Base-by-base conservation (phyloP, 257 asterid genomes). In the Galeopsis tetrahit region DNA sequence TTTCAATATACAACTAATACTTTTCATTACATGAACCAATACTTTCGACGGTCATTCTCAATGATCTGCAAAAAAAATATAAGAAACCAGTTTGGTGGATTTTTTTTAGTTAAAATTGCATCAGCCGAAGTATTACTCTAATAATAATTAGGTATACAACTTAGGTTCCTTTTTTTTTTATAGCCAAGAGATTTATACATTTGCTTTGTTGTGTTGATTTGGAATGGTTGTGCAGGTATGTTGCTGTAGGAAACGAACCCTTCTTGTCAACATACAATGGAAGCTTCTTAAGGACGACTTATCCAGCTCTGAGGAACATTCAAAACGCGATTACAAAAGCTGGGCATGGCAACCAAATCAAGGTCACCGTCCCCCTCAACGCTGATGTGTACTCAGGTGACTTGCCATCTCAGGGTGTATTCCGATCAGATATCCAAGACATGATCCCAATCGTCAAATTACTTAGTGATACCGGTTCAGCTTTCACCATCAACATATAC, bases 201-300 rank as follows among this genome's bases (percentile, higher is more conserved):
- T 21, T 21, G 28, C 28, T 21, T 21, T 21, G 28, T 21, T 21
- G 28, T 21, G 28, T 21, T 21, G 28, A 21, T 21, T 21, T 21
- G 28, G 28, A 21, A 21, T 21, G 38, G 3, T 36, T 14, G 21
- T 77, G 7, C 63, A 85, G 90, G 82, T 85, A 83, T 9, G 83
- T 85, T 15, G 90, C 90, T 1, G 87, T 85, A 3, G 90, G 90
- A 69, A 85, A 85, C 59, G 90, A 85, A 52, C 90, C 90, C 2
- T 83, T 81, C 78, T 58, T 85, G 75, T 75, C 46, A 28, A 78
- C 90, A 1, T 85, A 85, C 61, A 85, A 85, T n/a, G 88, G 88
- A 17, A 83, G 68, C 79, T 85, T 83, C 71, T 85, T 83, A 6
- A 31, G 77, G 48, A 81, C 85, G 14, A 85, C 88, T 3, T 80